Evolutionary conservation across 192 early-diverging fungal species (phyloP).

Genomic region (Spinellus fusiger): DNA sequence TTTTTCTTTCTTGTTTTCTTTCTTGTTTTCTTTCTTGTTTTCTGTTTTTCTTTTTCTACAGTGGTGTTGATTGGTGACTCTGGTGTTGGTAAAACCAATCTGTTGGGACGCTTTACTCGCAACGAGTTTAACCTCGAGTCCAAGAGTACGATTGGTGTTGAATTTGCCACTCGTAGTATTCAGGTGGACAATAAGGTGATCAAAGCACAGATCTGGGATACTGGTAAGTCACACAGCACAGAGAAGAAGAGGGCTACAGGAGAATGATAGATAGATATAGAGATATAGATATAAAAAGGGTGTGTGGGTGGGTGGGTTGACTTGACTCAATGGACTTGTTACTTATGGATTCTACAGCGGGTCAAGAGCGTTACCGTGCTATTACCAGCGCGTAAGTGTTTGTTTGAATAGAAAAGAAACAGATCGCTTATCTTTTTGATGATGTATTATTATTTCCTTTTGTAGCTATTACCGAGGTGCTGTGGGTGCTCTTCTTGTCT

Average conservation of each 20-base stretch:
- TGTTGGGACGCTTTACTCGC: conserved; percentile 93
- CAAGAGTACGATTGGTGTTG: conserved; percentile 98
- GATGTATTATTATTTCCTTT: no score
- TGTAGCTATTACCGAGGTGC: conserved; percentile 92
- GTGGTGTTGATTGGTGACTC: conserved; percentile 64
- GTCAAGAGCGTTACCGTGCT: conserved; percentile 77
- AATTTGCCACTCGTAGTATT: conserved; percentile 95
- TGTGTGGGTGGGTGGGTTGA: no score
- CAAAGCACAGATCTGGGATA: conserved; percentile 99
- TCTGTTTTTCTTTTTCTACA: conserved; percentile 25
- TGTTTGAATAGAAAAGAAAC: background rate
- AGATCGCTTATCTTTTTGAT: background rate
- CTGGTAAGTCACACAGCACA: conserved; percentile 51
- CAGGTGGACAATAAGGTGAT: conserved; percentile 96
- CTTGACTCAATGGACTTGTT: no score
- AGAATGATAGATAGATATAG: background rate
- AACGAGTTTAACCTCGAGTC: conserved; percentile 98
- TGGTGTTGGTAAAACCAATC: conserved; percentile 84
- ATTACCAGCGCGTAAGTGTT: conserved; percentile 63
- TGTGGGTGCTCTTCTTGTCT: conserved; percentile 93
- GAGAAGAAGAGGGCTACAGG: background rate
- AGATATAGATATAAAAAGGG: no score
- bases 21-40: no score
- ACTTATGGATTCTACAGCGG: conserved; percentile 45
- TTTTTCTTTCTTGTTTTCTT: background rate